A percentile compares a stretch with the other conserved stretches of the same genome.
Evolutionary conservation across 495 filamentous ascomycete species (phyloP).

Genomic region (Hyaloscypha hepaticicola): DNA sequence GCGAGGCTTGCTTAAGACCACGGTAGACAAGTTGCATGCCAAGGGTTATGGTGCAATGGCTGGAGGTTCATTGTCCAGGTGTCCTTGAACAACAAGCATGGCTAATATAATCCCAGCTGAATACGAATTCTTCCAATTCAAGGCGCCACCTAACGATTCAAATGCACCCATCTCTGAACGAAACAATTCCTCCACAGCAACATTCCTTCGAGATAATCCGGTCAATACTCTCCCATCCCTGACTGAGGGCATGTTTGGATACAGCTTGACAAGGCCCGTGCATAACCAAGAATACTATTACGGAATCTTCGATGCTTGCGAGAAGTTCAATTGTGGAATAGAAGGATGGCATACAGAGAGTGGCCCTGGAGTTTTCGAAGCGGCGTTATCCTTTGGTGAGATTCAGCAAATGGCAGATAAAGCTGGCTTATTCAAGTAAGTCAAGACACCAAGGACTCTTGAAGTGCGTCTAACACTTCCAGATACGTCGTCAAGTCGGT

Average conservation of each 20-base stretch:
- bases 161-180: slow-evolving; percentile 40
- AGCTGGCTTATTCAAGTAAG: slow-evolving; percentile 87
- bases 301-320: slow-evolving; percentile 80
- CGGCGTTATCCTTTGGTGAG: slow-evolving; percentile 85
- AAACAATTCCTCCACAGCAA: slow-evolving; percentile 68
- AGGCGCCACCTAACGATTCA: slow-evolving; percentile 54
- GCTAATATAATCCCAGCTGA: slow-evolving; percentile 60
- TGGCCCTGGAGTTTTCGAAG: slow-evolving; percentile 94
- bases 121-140: slow-evolving; percentile 97
- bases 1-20: slow-evolving; percentile 67
- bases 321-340: slow-evolving; percentile 75
- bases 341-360: slow-evolving; percentile 98
- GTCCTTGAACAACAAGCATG: slow-evolving; percentile 10
- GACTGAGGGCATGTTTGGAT: slow-evolving; percentile 98
- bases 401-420: slow-evolving; percentile 85
- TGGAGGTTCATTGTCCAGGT: slow-evolving; percentile 62
- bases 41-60: slow-evolving; percentile 83
- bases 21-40: slow-evolving; percentile 61
- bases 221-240: slow-evolving; percentile 69
- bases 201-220: slow-evolving; percentile 71
- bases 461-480: slow-evolving; percentile 7
- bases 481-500: slow-evolving; percentile 84
- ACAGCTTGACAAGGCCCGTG: slow-evolving; percentile 86
- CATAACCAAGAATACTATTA: slow-evolving; percentile 97
- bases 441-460: slow-evolving; percentile 1